These are phyloP conservation scores for Cornus controversa DNA, from an alignment of 148 eudicot species.

Conservation along the genomic window DNA sequence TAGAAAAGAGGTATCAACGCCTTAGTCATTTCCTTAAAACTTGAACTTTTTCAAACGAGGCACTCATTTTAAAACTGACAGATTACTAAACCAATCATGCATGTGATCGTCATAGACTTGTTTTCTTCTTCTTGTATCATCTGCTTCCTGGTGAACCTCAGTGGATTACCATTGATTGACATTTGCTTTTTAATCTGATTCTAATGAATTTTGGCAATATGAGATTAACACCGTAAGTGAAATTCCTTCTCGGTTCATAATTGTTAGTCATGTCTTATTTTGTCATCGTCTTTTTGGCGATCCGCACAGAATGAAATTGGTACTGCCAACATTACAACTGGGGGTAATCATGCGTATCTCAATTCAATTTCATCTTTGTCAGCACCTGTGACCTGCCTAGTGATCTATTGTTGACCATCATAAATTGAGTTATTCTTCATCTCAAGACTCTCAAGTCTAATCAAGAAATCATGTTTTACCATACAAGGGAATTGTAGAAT, in stretches of 20 bases:
- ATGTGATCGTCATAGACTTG: not conserved
- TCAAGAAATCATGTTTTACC: not conserved
- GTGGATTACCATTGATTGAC: not conserved
- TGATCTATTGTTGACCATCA: not conserved
- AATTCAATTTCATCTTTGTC: not conserved
- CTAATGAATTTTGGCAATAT: not conserved
- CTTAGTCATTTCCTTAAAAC: no score
- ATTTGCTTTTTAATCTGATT: not conserved
- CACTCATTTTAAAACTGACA: not conserved
- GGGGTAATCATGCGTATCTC: not conserved
- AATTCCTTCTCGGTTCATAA: not conserved
- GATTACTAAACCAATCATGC: not conserved
- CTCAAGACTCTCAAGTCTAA: not conserved
- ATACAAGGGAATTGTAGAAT: not conserved
- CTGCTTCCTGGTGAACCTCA: not conserved
- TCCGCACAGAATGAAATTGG: not conserved
- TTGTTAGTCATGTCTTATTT: not conserved
- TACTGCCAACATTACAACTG: not conserved
- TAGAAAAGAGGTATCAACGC: no score
- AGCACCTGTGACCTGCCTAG: not conserved
- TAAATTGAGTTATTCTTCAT: no score
- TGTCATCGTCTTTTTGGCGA: not conserved
- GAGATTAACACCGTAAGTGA: not conserved
- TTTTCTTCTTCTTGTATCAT: not conserved
- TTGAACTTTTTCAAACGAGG: not conserved